Evolutionary conservation across 192 early-diverging fungal genomes (phyloP).

Genomic region (Entomortierella lignicola): DNA sequence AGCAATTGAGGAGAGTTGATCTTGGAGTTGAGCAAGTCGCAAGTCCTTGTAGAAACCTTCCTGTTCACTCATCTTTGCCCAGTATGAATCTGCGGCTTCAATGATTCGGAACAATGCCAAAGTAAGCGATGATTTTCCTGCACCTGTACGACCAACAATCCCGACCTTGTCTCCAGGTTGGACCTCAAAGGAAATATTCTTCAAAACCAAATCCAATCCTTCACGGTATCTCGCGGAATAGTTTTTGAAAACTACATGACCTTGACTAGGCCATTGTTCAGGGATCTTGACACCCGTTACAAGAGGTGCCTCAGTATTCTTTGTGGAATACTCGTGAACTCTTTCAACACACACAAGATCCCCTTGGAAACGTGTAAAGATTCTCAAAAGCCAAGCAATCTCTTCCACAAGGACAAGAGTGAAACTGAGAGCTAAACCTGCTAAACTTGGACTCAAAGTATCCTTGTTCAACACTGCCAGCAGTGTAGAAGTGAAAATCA

Average conservation of each 20-base stretch:
- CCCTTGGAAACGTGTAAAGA: slow-evolving; percentile 79
- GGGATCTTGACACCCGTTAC: slow-evolving; percentile 64
- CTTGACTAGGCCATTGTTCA: slow-evolving; percentile 58
- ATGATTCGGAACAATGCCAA: slow-evolving; percentile 55
- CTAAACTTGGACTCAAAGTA: slow-evolving; percentile 73
- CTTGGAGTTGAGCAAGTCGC: no score
- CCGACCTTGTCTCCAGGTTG: slow-evolving; percentile 29
- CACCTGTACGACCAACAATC: slow-evolving; percentile 54
- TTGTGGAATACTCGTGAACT: slow-evolving; percentile 79
- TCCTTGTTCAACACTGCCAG: slow-evolving; percentile 73
- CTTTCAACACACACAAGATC: slow-evolving; percentile 86
- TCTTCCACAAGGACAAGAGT: slow-evolving; percentile 65
- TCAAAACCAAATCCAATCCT: slow-evolving; percentile 50
- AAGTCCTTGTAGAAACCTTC: neutral
- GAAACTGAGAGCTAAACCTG: slow-evolving; percentile 73
- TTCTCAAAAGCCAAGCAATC: slow-evolving; percentile 70
- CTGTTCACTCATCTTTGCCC: slow-evolving; percentile 16
- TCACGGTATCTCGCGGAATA: slow-evolving; percentile 37
- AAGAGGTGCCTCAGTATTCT: slow-evolving; percentile 84
- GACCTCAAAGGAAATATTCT: slow-evolving; percentile 59
- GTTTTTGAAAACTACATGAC: slow-evolving; percentile 30
- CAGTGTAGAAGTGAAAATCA: slow-evolving; percentile 80
- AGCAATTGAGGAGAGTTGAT: no score
- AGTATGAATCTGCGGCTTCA: slow-evolving; percentile 40
- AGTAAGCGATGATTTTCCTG: slow-evolving; percentile 53